phyloP scores from a whole-genome alignment of 306 rosid species.

The Quercus cerris region DNA sequence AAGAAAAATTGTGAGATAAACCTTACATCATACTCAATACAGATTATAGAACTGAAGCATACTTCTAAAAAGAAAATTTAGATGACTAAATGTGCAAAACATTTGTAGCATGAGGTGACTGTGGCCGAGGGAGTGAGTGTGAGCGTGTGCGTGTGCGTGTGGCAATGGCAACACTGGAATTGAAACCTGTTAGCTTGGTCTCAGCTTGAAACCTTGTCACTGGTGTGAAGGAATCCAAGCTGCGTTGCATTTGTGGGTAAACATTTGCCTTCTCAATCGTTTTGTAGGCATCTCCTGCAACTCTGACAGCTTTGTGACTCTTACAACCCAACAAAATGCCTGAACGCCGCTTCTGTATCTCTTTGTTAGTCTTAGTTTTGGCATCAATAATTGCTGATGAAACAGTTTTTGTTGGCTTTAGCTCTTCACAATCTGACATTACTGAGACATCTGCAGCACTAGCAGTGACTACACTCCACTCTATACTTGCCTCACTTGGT shows the following conservation, averaged over 20 bases:
- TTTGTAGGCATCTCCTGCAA: conserved; percentile 56
- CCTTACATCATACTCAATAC: conserved; percentile 2
- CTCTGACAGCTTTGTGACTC: conserved; percentile 70
- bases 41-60: conserved; percentile 20
- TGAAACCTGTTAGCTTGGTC: conserved; percentile 39
- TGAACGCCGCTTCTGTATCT: conserved; percentile 34
- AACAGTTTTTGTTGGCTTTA: conserved; percentile 25
- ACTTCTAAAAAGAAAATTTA: not conserved
- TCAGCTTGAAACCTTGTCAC: conserved; percentile 50
- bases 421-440: conserved; percentile 73
- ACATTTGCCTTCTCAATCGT: conserved; percentile 29
- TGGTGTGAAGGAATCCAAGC: conserved; percentile 35
- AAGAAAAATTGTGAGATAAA: not conserved
- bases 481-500: conserved; percentile 95
- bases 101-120: conserved; percentile 50
- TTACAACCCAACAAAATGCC: conserved; percentile 60
- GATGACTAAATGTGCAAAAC: conserved; percentile 36
- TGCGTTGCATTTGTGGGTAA: conserved; percentile 12
- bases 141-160: conserved; percentile 31
- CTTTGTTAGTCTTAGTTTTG: conserved; percentile 33
- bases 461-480: conserved; percentile 91
- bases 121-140: conserved; percentile 40
- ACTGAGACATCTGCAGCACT: conserved; percentile 75
- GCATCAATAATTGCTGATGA: conserved; percentile 18
- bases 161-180: conserved; percentile 39